These are phyloP conservation scores for Phytopythium cucurbitacearum DNA, from an alignment of 352 stramenopile genomes.

Conservation along the genomic window DNA sequence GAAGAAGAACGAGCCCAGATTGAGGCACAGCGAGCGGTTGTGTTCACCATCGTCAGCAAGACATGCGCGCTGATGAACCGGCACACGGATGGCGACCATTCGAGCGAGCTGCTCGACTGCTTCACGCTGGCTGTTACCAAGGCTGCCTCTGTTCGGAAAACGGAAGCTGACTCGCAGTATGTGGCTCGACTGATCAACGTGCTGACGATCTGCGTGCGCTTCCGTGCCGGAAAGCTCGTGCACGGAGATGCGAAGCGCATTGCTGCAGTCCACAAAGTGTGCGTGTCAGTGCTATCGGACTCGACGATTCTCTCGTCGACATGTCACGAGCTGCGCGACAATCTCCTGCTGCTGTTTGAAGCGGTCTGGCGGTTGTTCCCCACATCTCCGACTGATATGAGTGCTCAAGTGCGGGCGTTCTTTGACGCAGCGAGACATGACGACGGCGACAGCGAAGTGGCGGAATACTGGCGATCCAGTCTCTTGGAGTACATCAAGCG, in stretches of 20 bases:
- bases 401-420: conserved; percentile 35
- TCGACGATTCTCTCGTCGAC: conserved; percentile 38
- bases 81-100: conserved; percentile 67
- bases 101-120: conserved; percentile 63
- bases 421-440: conserved; percentile 25
- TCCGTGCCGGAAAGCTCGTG: conserved; percentile 49
- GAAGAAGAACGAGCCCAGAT: conserved; percentile 18
- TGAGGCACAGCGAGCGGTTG: conserved; percentile 14
- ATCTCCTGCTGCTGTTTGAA: conserved; percentile 51
- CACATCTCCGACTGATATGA: conserved; percentile 23
- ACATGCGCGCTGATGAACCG: conserved; percentile 73
- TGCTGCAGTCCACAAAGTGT: conserved; percentile 39
- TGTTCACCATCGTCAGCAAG: conserved; percentile 67
- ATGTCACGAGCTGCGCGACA: conserved; percentile 31
- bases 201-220: conserved; percentile 51
- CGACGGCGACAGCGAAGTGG: conserved; percentile 7
- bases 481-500: conserved; percentile 48
- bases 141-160: conserved; percentile 27
- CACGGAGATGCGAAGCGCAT: conserved; percentile 31
- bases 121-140: conserved; percentile 57
- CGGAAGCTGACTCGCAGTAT: conserved; percentile 52
- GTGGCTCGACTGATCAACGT: conserved; percentile 62
- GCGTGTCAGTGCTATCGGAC: conserved; percentile 30
- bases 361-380: conserved; percentile 66
- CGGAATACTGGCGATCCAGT: conserved; percentile 44